Evolutionary conservation across 2,329 filamentous ascomycete genomes (phyloP), one percentile per base, ranked within the genome.

Genomic region (Dissoconium aciculare): DNA sequence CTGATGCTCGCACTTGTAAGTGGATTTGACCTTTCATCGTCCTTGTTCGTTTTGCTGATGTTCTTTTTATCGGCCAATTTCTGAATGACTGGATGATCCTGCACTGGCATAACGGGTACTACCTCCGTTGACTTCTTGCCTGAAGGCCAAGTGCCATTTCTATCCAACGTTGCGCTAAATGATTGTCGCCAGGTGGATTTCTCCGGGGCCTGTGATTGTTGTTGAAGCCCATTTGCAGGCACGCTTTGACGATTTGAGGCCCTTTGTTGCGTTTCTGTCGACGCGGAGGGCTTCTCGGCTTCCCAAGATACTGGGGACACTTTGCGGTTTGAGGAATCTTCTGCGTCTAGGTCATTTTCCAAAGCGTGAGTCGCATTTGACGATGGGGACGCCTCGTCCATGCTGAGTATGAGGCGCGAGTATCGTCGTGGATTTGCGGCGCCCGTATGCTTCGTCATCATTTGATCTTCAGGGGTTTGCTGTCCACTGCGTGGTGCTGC

Each of bases 1-100:
- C 43, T 44, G 26, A 52, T 53, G 26, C 43, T 50, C 3, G 49
- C 49, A 30, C 47, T 51, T 5, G 46, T 53, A 15, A 52, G 32
- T 6, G 39, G 38, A 13, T 38, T 33, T n/a, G 36, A 33, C n/a
- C n/a, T n/a, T 9, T 31, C 33, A 6, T 31, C 26, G 10, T 35
- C 17, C 14, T 43, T 40, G n/a, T 16, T 15, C 12, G 17, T 37
- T 23, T 9, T 21, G 28, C 21, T 32, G 28, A 26, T 28, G 19
- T 37, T 33, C 38, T 44, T 50, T 24, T 40, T 31, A 21, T 36
- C 42, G 8, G 40, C 36, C 41, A 48, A 47, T 11, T 40, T 39
- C 25, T 45, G 41, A 4, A 49, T 28, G 3, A 41, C 40, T 1
- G 47, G 47, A 32, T 49, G 47, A 27, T 49, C 42, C 24, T 47